phyloP scores from a whole-genome alignment of 1,139 yeast species.

The Spencermartinsiella ligniputridi region DNA sequence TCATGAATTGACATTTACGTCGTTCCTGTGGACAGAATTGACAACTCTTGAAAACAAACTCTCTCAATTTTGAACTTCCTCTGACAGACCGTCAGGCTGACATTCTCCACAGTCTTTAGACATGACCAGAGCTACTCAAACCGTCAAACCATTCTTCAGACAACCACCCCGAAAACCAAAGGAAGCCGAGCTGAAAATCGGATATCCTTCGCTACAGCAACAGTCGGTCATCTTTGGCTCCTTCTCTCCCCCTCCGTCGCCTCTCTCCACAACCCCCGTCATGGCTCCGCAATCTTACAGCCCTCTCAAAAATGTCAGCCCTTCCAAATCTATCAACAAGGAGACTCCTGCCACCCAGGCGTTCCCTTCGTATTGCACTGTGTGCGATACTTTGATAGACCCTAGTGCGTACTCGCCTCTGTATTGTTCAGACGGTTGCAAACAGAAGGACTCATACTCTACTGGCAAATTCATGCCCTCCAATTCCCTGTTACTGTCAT shows the following conservation, averaged over 20 bases:
- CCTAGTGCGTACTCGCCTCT: slow-evolving; percentile 18
- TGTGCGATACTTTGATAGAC: slow-evolving; percentile 31
- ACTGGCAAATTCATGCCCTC: slow-evolving; percentile 2
- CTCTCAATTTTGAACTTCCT: too few relatives aligned
- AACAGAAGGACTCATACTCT: slow-evolving; percentile 18
- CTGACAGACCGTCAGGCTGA: too few relatives aligned
- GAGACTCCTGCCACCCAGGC: slow-evolving; percentile 12
- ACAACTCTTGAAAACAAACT: too few relatives aligned
- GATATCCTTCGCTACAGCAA: neutral
- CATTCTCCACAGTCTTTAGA: too few relatives aligned
- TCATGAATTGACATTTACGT: too few relatives aligned
- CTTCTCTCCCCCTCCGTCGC: neutral
- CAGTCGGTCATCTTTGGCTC: neutral
- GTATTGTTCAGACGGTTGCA: slow-evolving; percentile 33
- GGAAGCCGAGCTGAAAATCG: neutral
- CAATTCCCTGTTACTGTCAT: neutral
- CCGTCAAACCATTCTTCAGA: slow-evolving; percentile 1
- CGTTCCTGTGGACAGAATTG: too few relatives aligned
- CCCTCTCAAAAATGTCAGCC: neutral
- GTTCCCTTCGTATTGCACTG: slow-evolving; percentile 32
- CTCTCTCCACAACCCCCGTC: neutral
- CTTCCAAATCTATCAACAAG: neutral
- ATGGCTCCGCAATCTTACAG: neutral
- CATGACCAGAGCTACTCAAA: neutral
- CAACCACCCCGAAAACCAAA: neutral